Evolutionary conservation across 202 grass and related monocot species (phyloP).

Genomic region (Thinopyrum obtusiflorum): DNA sequence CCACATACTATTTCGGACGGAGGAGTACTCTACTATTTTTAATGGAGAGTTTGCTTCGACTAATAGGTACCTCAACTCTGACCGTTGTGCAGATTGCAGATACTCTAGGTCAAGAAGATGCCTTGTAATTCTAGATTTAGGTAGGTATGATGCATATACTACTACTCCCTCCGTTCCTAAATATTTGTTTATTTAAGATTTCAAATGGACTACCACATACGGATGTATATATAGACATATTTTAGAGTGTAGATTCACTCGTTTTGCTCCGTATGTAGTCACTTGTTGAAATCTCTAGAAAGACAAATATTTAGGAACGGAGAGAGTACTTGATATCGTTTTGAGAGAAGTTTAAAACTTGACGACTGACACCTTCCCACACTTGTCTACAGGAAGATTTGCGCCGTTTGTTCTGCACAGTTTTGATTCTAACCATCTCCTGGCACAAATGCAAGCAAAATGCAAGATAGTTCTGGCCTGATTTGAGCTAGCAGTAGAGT

Average conservation of each 20-base stretch:
- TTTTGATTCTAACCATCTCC: constrained; percentile 36
- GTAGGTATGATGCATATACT: not conserved
- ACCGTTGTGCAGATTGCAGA: constrained; percentile 3
- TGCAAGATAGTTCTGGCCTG: constrained; percentile 11
- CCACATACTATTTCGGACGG: no score
- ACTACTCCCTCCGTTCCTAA: no score
- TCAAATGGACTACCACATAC: no score
- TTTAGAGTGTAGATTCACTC: no score
- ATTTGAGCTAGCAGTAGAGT: not conserved
- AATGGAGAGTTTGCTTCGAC: not conserved
- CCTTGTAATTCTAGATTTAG: constrained; percentile 3
- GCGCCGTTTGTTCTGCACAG: not conserved
- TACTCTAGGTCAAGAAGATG: constrained; percentile 4
- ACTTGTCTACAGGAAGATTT: constrained; percentile 22
- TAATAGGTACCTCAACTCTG: no score
- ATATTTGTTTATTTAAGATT: no score
- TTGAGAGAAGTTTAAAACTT: not conserved
- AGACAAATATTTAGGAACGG: no score
- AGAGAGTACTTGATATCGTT: not conserved
- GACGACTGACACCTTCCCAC: not conserved
- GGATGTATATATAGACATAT: no score
- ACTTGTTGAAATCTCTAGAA: no score
- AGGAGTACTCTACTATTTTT: no score
- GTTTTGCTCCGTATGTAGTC: no score
- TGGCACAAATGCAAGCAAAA: not conserved